Evolutionary conservation across 2,329 filamentous ascomycete species (phyloP).

Genomic region (Arachnopeziza araneosa): DNA sequence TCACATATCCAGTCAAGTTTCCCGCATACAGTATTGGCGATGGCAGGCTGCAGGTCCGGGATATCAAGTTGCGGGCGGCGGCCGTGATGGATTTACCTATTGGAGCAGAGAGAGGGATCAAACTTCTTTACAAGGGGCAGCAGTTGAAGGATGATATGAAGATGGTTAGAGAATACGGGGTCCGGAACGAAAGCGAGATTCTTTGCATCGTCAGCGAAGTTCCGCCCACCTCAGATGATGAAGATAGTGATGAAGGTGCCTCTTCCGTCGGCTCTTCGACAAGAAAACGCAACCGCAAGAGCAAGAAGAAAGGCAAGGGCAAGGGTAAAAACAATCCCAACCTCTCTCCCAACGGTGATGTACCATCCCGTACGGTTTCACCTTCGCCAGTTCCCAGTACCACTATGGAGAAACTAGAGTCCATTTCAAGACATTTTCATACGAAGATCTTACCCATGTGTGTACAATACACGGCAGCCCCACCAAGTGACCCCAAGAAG

Average conservation of each 20-base stretch:
- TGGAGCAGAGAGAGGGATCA: conserved; percentile 45
- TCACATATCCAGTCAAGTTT: conserved; percentile 65
- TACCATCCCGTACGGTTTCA: conserved; percentile 24
- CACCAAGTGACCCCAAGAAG: conserved; percentile 63
- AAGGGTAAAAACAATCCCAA: conserved; percentile 28
- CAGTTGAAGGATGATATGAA: conserved; percentile 60
- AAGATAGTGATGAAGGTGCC: conserved; percentile 37
- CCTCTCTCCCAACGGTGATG: conserved; percentile 29
- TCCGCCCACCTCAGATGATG: conserved; percentile 40
- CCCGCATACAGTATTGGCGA: conserved; percentile 71
- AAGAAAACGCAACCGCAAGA: conserved; percentile 29
- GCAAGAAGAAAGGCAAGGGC: conserved; percentile 40
- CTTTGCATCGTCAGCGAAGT: conserved; percentile 51
- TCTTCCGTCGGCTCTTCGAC: conserved; percentile 25
- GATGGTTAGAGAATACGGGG: conserved; percentile 52
- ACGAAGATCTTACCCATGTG: conserved; percentile 61
- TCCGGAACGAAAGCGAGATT: conserved; percentile 58
- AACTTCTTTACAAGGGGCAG: conserved; percentile 68
- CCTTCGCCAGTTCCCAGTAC: conserved; percentile 34
- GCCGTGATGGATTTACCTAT: conserved; percentile 60
- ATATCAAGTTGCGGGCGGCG: conserved; percentile 62
- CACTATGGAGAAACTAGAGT: conserved; percentile 58
- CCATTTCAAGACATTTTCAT: conserved; percentile 60
- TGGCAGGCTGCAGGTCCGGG: conserved; percentile 61
- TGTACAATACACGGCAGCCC: conserved; percentile 52